Evolutionary conservation across 495 filamentous ascomycete species (phyloP).

Genomic region (Sphaerosporella brunnea): DNA sequence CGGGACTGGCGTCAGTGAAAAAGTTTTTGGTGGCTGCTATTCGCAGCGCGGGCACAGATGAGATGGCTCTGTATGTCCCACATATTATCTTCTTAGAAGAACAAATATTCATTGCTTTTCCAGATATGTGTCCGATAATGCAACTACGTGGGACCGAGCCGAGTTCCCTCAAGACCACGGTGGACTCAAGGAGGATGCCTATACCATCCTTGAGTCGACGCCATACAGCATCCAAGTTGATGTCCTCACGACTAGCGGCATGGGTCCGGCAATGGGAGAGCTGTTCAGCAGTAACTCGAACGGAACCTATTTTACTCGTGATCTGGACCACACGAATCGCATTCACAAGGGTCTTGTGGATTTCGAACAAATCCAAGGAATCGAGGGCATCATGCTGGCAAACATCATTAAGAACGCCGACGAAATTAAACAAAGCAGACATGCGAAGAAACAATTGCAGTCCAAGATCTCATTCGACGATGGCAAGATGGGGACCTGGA

Average conservation of each 20-base stretch:
- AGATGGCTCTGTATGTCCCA: conserved; percentile 63
- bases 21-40: conserved; percentile 71
- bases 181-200: conserved; percentile 59
- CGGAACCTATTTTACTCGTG: conserved; percentile 82
- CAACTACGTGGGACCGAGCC: conserved; percentile 74
- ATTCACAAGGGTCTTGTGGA: conserved; percentile 54
- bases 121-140: conserved; percentile 49
- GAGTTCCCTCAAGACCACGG: conserved; percentile 62
- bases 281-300: conserved; percentile 90
- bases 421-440: conserved; percentile 42
- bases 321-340: conserved; percentile 80
- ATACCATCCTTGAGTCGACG: conserved; percentile 85
- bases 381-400: conserved; percentile 80
- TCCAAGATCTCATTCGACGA: conserved; percentile 87
- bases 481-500: conserved; percentile 42
- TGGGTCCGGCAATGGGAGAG: conserved; percentile 37
- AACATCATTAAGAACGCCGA: conserved; percentile 79
- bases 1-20: conserved; percentile 61
- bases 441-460: conserved; percentile 38
- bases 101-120: conserved; percentile 1
- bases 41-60: conserved; percentile 57
- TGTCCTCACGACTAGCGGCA: conserved; percentile 46
- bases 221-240: conserved; percentile 95
- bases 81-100: conserved; percentile 5
- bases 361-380: conserved; percentile 76